Evolutionary conservation across 2,329 filamentous ascomycete genomes (phyloP).

Genomic region (Calonectria henricotiae): DNA sequence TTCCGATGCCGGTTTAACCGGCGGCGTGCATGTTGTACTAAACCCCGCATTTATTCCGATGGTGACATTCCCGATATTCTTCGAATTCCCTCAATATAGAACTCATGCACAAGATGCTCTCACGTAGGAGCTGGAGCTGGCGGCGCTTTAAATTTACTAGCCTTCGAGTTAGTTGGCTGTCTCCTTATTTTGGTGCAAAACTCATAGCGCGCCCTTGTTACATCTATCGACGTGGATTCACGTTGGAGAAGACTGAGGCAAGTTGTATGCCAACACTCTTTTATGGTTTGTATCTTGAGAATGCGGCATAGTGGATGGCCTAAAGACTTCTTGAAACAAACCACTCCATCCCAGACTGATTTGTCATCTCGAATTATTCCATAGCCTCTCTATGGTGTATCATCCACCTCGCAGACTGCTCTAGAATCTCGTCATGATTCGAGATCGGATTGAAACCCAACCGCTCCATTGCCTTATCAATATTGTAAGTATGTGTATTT

Average conservation of each 20-base stretch:
- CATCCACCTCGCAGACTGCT: slow-evolving; percentile 38
- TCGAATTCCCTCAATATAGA: background rate
- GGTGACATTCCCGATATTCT: background rate
- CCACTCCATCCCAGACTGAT: background rate
- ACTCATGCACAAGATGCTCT: background rate
- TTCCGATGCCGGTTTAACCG: slow-evolving; percentile 18
- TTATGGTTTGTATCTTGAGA: no score
- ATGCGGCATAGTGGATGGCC: background rate
- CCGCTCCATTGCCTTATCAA: slow-evolving; percentile 35
- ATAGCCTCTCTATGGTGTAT: slow-evolving; percentile 23
- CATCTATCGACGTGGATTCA: no score
- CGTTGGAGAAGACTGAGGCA: no score
- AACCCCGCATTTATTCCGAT: slow-evolving; percentile 2
- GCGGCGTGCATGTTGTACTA: no score
- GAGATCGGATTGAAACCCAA: slow-evolving; percentile 34
- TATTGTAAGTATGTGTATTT: slow-evolving; percentile 38
- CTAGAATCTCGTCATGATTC: slow-evolving; percentile 39
- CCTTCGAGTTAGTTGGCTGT: no score
- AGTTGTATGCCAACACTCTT: no score
- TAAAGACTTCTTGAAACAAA: background rate
- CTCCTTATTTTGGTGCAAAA: no score
- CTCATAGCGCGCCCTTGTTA: no score
- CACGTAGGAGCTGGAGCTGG: no score
- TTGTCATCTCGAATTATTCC: background rate
- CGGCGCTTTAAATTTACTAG: no score